Percentiles rank a stretch among this genome's conserved stretches.
Evolutionary conservation across 2,329 filamentous ascomycete species (phyloP).

Genomic region (Cladophialophora carrionii): DNA sequence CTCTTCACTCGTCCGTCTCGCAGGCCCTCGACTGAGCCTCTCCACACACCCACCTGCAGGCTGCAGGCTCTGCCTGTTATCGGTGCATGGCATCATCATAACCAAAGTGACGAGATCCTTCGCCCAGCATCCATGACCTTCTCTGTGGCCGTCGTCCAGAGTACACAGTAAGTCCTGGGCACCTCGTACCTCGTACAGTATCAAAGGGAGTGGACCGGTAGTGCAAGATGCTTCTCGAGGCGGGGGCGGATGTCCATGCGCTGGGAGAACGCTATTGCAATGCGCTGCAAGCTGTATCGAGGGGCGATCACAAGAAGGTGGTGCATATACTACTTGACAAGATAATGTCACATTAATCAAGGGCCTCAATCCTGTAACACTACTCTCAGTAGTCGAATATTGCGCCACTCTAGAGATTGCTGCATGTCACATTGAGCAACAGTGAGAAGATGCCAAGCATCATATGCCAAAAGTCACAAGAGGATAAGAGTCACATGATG

Average conservation of each 20-base stretch:
- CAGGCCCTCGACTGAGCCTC: not conserved
- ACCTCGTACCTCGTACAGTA: no score
- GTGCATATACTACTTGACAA: constrained; percentile 21
- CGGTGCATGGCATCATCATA: not conserved
- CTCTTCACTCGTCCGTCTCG: not conserved
- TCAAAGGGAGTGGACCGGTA: not conserved
- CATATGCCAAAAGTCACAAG: no score
- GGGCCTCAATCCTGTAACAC: no score
- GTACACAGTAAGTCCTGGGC: not conserved
- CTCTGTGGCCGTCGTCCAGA: not conserved
- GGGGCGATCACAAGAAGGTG: constrained; percentile 13
- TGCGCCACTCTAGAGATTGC: no score
- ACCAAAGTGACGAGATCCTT: not conserved
- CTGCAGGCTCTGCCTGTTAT: not conserved
- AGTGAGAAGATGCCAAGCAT: no score
- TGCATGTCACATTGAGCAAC: no score
- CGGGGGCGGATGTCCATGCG: constrained; percentile 22
- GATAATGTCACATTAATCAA: no score
- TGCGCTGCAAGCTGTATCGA: constrained; percentile 21
- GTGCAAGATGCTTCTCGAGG: constrained; percentile 22
- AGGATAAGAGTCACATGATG: no score
- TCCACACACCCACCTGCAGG: not conserved
- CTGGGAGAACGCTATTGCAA: constrained; percentile 12
- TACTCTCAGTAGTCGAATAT: no score
- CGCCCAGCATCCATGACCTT: not conserved